phyloP scores from a whole-genome alignment of 495 filamentous ascomycete species.

The Penicillium macrosclerotiorum region DNA sequence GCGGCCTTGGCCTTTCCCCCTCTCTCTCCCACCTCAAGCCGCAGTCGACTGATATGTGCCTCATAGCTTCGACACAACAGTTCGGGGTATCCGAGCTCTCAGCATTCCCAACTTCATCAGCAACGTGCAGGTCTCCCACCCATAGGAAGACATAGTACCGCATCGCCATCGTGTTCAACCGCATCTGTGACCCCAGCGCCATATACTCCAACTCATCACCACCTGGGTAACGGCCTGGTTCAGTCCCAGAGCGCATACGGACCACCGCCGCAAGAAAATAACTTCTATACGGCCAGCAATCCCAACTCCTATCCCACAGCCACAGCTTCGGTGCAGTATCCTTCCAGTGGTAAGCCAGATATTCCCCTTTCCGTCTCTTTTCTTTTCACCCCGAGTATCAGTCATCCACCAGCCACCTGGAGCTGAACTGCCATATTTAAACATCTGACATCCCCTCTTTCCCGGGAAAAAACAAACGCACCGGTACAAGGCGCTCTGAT shows the following conservation, averaged over 20 bases:
- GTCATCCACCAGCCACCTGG: no score
- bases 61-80: constrained; percentile 36
- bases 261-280: constrained; percentile 59
- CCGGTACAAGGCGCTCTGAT: no score
- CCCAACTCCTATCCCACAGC: constrained; percentile 70
- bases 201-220: constrained; percentile 59
- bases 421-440: no score
- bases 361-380: neutral
- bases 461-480: no score
- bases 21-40: no score
- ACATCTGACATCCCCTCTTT: no score
- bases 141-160: constrained; percentile 58
- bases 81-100: constrained; percentile 27
- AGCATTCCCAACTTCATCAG: constrained; percentile 48
- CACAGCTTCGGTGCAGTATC: constrained; percentile 67
- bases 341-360: constrained; percentile 70
- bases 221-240: constrained; percentile 39
- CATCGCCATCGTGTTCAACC: constrained; percentile 41
- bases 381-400: neutral
- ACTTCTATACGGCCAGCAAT: constrained; percentile 71
- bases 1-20: constrained; percentile 3
- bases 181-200: constrained; percentile 52
- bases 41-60: constrained; percentile 25
- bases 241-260: constrained; percentile 54
- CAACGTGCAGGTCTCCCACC: constrained; percentile 63